phyloP scores from a whole-genome alignment of 768 basidiomycete genomes.

The Tylopilus cervinicoccineus region DNA sequence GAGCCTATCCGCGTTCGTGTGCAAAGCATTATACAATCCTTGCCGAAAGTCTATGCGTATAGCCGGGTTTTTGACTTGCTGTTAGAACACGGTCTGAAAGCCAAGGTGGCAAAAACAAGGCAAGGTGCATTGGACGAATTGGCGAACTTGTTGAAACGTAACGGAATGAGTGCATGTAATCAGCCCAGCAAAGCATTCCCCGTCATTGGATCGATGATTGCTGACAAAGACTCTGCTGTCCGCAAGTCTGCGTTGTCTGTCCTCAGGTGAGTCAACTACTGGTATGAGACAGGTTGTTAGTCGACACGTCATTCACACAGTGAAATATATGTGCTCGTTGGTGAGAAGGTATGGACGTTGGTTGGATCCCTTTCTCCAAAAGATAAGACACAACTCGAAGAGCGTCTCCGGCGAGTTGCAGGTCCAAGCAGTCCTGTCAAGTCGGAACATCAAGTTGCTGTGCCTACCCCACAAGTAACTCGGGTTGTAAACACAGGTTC shows the following conservation, averaged over 20 bases:
- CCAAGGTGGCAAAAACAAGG: conserved; percentile 89
- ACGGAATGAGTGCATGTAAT: conserved; percentile 72
- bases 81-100: conserved; percentile 83
- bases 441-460: conserved; percentile 37
- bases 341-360: conserved; percentile 80
- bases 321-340: conserved; percentile 76
- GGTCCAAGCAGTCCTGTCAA: conserved; percentile 51
- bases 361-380: conserved; percentile 76
- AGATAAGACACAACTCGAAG: conserved; percentile 90
- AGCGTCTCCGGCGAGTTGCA: conserved; percentile 77
- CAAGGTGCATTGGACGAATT: conserved; percentile 86
- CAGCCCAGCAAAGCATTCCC: conserved; percentile 81
- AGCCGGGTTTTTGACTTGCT: conserved; percentile 88
- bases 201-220: conserved; percentile 70
- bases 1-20: conserved; percentile 79
- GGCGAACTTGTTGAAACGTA: conserved; percentile 69
- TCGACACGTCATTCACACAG: conserved; percentile 37
- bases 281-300: not conserved
- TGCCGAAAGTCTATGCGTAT: conserved; percentile 90
- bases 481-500: conserved; percentile 44
- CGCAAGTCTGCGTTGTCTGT: conserved; percentile 82
- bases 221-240: conserved; percentile 86
- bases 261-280: conserved; percentile 57
- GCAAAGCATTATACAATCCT: conserved; percentile 75
- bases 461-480: conserved; percentile 46